Evolutionary conservation across 108 stramenopile species (phyloP).

Genomic region (Schizochytrium sp.): DNA sequence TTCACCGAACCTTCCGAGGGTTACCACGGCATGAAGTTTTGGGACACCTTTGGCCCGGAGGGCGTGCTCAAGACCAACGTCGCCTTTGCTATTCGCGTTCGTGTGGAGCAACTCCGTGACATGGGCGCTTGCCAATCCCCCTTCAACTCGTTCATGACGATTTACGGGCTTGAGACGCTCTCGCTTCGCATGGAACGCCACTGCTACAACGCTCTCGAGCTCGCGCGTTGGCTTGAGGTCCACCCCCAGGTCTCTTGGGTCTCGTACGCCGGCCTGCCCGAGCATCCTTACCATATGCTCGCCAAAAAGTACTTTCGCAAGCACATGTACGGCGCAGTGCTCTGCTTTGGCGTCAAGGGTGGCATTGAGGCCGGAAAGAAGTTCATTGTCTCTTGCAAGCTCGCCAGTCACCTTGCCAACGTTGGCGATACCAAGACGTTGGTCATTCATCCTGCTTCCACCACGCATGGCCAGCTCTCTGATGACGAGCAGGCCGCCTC

Average conservation of each 20-base stretch:
- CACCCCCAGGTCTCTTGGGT: conserved; percentile 69
- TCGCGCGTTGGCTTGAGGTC: conserved; percentile 58
- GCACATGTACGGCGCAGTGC: conserved; percentile 57
- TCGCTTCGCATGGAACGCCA: conserved; percentile 70
- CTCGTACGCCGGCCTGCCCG: conserved; percentile 60
- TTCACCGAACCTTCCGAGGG: conserved; percentile 56
- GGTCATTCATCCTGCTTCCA: conserved; percentile 74
- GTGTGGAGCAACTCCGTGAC: conserved; percentile 64
- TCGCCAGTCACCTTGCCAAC: conserved; percentile 77
- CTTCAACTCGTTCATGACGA: conserved; percentile 65
- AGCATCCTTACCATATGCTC: conserved; percentile 49
- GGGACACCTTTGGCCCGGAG: conserved; percentile 16
- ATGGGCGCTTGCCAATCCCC: conserved; percentile 71
- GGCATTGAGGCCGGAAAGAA: conserved; percentile 47
- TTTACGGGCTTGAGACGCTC: conserved; percentile 81
- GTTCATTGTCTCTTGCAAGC: conserved; percentile 62
- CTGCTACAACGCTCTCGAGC: conserved; percentile 65
- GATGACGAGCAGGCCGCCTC: conserved; percentile 56
- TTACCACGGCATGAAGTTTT: conserved; percentile 23
- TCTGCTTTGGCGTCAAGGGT: conserved; percentile 67
- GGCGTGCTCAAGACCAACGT: conserved; percentile 23
- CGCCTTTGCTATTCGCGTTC: conserved; percentile 60
- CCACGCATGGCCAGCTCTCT: conserved; percentile 73
- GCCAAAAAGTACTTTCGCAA: conserved; percentile 61
- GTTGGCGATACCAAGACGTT: conserved; percentile 74